Percentiles rank a stretch among this genome's conserved stretches.
phyloP scores from a whole-genome alignment of 2,329 filamentous ascomycete species.

The Pyrenochaeta sp. region DNA sequence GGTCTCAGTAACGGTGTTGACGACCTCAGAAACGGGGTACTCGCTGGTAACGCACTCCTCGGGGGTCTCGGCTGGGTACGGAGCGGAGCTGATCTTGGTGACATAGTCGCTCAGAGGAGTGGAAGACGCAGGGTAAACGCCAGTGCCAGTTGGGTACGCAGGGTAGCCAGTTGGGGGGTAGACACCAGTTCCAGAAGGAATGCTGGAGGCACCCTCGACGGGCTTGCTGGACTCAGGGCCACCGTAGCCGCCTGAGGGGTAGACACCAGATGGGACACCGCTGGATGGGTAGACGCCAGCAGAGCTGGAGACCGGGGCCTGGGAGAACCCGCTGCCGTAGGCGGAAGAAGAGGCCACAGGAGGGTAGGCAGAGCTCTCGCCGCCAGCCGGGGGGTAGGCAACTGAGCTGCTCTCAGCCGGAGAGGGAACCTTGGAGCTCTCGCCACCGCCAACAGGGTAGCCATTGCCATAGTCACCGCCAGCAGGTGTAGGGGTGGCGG shows the following conservation, averaged over 20 bases:
- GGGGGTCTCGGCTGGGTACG: conserved; percentile 43
- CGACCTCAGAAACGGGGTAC: conserved; percentile 36
- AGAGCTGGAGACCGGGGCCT: conserved; percentile 10
- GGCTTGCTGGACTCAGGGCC: conserved; percentile 3
- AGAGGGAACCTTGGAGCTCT: conserved; percentile 7
- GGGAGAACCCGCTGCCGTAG: not conserved
- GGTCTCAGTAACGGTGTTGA: conserved; percentile 51
- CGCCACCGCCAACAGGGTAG: conserved; percentile 11
- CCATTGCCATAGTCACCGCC: conserved; percentile 15
- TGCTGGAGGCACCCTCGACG: conserved; percentile 1
- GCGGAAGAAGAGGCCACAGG: not conserved
- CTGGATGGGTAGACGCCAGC: conserved; percentile 9
- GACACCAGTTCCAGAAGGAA: conserved; percentile 1
- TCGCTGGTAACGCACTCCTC: conserved; percentile 26
- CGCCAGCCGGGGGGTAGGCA: conserved; percentile 9
- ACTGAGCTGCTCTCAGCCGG: conserved; percentile 18
- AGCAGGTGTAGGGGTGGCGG: conserved; percentile 15
- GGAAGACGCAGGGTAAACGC: conserved; percentile 44
- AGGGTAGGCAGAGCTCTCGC: conserved; percentile 6
- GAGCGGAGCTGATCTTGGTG: conserved; percentile 55
- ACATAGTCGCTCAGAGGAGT: conserved; percentile 49
- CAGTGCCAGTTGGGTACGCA: conserved; percentile 34
- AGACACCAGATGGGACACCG: conserved; percentile 25
- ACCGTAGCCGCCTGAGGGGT: conserved; percentile 12
- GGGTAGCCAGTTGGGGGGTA: conserved; percentile 17